phyloP scores from a whole-genome alignment of 2,329 filamentous ascomycete species.

The Hymenoscyphus scutula region DNA sequence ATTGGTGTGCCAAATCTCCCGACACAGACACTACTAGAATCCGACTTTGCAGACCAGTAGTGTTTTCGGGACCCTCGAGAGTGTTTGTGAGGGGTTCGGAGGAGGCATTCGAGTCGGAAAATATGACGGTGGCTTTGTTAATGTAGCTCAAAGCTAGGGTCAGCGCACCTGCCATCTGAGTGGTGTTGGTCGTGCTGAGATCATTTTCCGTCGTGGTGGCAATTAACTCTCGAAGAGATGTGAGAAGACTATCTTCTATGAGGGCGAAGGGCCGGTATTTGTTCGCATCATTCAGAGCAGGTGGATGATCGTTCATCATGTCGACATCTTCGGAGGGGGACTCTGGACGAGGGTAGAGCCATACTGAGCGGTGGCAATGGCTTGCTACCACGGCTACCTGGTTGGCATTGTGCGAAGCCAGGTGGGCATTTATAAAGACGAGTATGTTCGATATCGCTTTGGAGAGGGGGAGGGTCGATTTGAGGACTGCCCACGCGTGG shows the following conservation, averaged over 20 bases:
- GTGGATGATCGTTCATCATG: constrained; percentile 50
- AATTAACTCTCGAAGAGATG: constrained; percentile 72
- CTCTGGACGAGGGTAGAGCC: constrained; percentile 72
- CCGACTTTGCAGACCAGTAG: constrained; percentile 65
- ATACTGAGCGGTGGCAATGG: constrained; percentile 80
- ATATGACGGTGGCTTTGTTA: constrained; percentile 58
- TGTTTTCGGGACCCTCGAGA: constrained; percentile 24
- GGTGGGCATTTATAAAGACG: constrained; percentile 94
- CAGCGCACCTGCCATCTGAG: constrained; percentile 85
- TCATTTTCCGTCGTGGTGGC: constrained; percentile 62
- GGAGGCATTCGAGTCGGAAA: constrained; percentile 39
- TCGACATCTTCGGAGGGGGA: constrained; percentile 49
- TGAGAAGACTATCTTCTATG: constrained; percentile 77
- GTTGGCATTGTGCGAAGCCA: constrained; percentile 91
- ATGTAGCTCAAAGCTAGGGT: constrained; percentile 88
- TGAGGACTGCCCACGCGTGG: constrained; percentile 82
- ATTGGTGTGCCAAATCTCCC: constrained; percentile 79
- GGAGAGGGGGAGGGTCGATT: constrained; percentile 72
- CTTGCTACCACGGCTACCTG: constrained; percentile 89
- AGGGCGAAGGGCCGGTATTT: constrained; percentile 92
- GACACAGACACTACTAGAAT: constrained; percentile 91
- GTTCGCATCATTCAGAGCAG: constrained; percentile 55
- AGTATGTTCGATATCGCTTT: constrained; percentile 85
- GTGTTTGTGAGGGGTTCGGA: constrained; percentile 26
- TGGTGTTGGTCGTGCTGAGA: constrained; percentile 68